Evolutionary conservation across 352 stramenopile species (phyloP).

Genomic region (Peronospora farinosa): DNA sequence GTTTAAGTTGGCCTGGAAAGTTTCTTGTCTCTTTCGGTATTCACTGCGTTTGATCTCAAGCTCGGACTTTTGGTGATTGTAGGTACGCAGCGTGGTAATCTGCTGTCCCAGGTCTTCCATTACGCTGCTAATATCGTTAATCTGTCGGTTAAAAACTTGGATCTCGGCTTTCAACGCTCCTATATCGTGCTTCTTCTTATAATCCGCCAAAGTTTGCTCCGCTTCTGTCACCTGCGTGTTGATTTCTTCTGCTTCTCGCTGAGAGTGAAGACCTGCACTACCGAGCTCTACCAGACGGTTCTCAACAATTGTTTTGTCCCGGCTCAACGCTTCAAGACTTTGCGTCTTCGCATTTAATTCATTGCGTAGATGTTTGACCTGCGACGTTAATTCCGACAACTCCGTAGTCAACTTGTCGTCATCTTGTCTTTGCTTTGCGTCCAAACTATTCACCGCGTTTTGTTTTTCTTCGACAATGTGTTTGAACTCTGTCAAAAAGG

Average conservation of each 20-base stretch:
- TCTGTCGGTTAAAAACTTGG: conserved; percentile 33
- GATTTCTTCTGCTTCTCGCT: conserved; percentile 46
- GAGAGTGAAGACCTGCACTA: conserved; percentile 29
- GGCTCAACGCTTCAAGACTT: conserved; percentile 34
- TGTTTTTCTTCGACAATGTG: conserved; percentile 41
- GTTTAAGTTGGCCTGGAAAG: conserved; percentile 33
- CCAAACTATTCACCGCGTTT: conserved; percentile 27
- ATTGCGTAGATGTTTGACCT: conserved; percentile 44
- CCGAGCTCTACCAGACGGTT: conserved; percentile 41
- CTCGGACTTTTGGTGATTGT: conserved; percentile 42
- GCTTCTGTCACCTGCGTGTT: conserved; percentile 40
- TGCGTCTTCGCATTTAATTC: conserved; percentile 41
- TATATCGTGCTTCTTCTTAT: conserved; percentile 40
- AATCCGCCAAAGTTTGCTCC: conserved; percentile 35
- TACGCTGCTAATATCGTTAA: conserved; percentile 40
- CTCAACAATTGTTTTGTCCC: conserved; percentile 38
- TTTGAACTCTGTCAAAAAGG: conserved; percentile 47
- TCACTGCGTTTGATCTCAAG: conserved; percentile 48
- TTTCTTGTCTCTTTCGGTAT: conserved; percentile 38
- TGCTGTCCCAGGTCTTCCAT: conserved; percentile 42
- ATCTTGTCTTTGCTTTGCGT: conserved; percentile 35
- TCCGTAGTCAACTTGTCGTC: conserved; percentile 43
- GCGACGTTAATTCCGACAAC: conserved; percentile 44
- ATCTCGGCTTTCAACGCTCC: conserved; percentile 41
- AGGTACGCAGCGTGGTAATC: conserved; percentile 44